phyloP scores from a whole-genome alignment of 306 rosid species.

The Rubus parviflorus region DNA sequence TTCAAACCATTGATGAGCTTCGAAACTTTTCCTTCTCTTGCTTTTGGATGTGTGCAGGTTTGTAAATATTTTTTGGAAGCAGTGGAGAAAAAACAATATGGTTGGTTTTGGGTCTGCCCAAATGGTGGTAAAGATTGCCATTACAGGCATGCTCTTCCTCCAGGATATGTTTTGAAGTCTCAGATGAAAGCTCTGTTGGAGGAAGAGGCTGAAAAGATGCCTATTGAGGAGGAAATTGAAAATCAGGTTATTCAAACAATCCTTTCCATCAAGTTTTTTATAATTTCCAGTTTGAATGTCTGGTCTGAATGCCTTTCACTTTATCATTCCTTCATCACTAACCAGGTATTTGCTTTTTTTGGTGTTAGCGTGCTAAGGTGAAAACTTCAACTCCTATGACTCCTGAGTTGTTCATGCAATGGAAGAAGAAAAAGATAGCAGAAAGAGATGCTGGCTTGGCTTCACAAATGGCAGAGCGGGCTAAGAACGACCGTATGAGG shows the following conservation, averaged over 20 bases:
- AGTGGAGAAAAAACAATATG: conserved; percentile 92
- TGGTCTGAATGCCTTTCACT: not conserved
- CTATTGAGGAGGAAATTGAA: conserved; percentile 91
- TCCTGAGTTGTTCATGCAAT: conserved; percentile 70
- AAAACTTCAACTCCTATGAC: conserved; percentile 75
- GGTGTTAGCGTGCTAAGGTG: conserved; percentile 68
- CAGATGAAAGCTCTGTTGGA: conserved; percentile 95
- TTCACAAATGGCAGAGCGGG: conserved; percentile 83
- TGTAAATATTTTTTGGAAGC: conserved; percentile 61
- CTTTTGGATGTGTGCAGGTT: conserved; percentile 23
- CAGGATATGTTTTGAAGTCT: conserved; percentile 87
- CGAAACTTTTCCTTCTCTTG: not conserved
- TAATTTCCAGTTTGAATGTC: not conserved
- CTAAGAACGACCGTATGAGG: conserved; percentile 96
- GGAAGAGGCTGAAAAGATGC: conserved; percentile 63
- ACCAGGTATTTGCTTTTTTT: not conserved
- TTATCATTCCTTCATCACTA: not conserved
- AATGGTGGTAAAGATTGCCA: conserved; percentile 89
- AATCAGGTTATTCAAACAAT: conserved; percentile 53
- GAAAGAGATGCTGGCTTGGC: conserved; percentile 90
- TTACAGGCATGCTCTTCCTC: conserved; percentile 96
- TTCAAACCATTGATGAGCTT: not conserved
- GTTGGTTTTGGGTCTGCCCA: conserved; percentile 95
- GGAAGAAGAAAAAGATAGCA: conserved; percentile 82
- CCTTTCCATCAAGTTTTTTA: not conserved